A percentile compares a stretch with the other conserved stretches of the same genome.
Evolutionary conservation across 2,329 filamentous ascomycete genomes (phyloP).

Genomic region (Orbilia brochopaga): DNA sequence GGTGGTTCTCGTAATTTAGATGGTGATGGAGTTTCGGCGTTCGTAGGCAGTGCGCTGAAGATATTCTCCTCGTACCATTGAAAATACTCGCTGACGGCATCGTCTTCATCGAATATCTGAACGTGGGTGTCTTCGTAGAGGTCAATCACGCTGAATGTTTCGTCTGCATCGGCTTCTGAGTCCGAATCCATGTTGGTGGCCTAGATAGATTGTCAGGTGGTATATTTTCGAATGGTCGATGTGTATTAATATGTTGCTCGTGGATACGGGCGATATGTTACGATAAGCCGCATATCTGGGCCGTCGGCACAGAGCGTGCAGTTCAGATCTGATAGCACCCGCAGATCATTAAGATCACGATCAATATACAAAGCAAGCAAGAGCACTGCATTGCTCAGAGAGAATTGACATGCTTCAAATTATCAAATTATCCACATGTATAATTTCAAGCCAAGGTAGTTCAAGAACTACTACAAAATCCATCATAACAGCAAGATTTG

Average conservation of each 20-base stretch:
- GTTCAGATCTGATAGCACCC: too few relatives aligned
- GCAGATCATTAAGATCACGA: too few relatives aligned
- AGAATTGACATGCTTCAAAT: too few relatives aligned
- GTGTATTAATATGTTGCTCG: neutral
- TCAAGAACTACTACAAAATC: too few relatives aligned
- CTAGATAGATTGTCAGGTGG: neutral
- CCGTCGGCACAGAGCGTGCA: too few relatives aligned
- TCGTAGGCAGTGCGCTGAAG: neutral
- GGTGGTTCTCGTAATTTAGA: constrained; percentile 6
- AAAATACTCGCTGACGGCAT: constrained; percentile 29
- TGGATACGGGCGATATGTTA: too few relatives aligned
- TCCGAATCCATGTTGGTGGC: constrained; percentile 3
- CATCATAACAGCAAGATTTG: too few relatives aligned
- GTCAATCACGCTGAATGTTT: constrained; percentile 31
- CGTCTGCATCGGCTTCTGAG: constrained; percentile 20
- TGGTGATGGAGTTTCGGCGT: neutral
- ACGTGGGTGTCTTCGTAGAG: constrained; percentile 21
- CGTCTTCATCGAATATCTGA: constrained; percentile 9
- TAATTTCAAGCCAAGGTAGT: too few relatives aligned
- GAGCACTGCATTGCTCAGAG: too few relatives aligned
- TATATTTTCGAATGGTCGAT: neutral
- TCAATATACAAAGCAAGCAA: too few relatives aligned
- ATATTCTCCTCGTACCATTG: constrained; percentile 29
- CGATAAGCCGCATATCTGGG: too few relatives aligned
- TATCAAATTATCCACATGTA: too few relatives aligned